Conservation (phyloP, 2,329 filamentous ascomycete genomes). For the Trichoderma atroviride region DNA sequence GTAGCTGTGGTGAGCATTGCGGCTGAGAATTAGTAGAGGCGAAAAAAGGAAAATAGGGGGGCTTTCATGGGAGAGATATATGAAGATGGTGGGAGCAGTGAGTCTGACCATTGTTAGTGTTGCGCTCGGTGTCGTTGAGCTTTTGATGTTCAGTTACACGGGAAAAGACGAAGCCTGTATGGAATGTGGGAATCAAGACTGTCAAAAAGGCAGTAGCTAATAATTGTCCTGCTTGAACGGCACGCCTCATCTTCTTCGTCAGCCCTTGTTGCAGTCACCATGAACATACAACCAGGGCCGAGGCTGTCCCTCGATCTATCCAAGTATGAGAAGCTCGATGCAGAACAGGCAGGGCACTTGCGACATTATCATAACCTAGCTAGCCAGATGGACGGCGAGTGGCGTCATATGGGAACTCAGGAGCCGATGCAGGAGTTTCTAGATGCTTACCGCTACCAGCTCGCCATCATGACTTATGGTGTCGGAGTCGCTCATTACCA, state of each 20-base stretch:
- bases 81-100: not conserved
- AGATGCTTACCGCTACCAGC: constrained; percentile 44
- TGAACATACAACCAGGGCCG: not conserved
- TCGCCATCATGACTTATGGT: constrained; percentile 47
- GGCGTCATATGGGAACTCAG: constrained; percentile 39
- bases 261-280: not conserved
- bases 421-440: constrained; percentile 44
- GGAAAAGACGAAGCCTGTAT: not conserved
- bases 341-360: constrained; percentile 40
- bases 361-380: constrained; percentile 43
- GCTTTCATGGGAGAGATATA: not conserved
- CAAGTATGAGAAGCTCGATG: constrained; percentile 28
- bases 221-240: not conserved
- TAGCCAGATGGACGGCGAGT: constrained; percentile 36
- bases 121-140: not conserved
- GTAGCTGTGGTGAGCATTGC: too few relatives aligned
- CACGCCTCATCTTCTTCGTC: not conserved
- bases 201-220: too few relatives aligned
- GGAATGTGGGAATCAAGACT: not conserved
- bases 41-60: not conserved
- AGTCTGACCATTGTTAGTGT: not conserved
- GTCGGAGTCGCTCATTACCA: constrained; percentile 43
- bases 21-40: too few relatives aligned
- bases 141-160: not conserved
- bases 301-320: constrained; percentile 15